Evolutionary conservation across 768 basidiomycete species (phyloP), one percentile per base, ranked within the genome.

Genomic region (Psilocybe subaeruginosa): DNA sequence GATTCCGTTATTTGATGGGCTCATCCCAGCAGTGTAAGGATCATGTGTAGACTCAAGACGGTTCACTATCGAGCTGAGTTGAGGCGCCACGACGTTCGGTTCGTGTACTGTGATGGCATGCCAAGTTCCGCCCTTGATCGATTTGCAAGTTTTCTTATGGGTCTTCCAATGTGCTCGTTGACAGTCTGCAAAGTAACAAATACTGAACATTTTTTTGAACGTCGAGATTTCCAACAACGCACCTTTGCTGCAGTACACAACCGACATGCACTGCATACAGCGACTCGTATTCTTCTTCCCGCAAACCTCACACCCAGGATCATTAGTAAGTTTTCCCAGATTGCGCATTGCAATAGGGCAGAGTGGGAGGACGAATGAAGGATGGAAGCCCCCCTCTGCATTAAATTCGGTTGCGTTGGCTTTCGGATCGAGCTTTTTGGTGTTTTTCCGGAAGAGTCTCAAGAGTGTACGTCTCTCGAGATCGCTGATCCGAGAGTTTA

Each of bases 61-160:
- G 53, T 74, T 74, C n/a, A 73, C 60, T 45, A 67, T 31, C 2
- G 56, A 45, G 16, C 39, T 37, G 47, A 35, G 47, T 5, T 46
- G 35, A 9, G 53, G 41, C 54, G 33, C 3, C 16, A 5, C 41
- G 6, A 37, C 17, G 61, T 56, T 8, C 33, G 57, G 59, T 61
- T 55, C 37, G 70, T 69, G 6, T 9, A 54, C n/a, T 4, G 61
- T 67, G 29, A 78, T 63, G 12, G 67, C 71, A 37, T 66, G 62
- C 81, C 80, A 83, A 1, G 69, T 71, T 3, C 76, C 79, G 27
- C 75, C 76, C 58, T 74, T 73, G 46, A 81, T 66, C 2, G 78
- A 70, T n/a, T 66, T 71, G 64, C 80, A 82, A 0, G 68, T 47
- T 1, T 57, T 52, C 61, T 78, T 78, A 66, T 82, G 80, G 1